phyloP scores from a whole-genome alignment of 768 basidiomycete genomes.

The Hericium alpestre region DNA sequence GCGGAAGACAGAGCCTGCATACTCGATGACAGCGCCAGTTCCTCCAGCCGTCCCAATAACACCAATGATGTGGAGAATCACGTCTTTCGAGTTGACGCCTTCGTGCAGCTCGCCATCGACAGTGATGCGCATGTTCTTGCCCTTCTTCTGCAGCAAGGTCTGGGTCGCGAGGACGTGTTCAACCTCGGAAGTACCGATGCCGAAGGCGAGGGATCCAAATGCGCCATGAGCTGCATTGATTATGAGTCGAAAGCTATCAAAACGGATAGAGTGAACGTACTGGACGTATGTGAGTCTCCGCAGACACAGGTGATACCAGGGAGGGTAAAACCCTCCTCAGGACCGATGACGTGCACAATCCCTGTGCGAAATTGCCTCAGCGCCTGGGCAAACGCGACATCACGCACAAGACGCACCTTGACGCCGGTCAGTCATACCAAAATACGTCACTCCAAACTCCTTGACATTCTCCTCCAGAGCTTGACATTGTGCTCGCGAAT shows the following conservation, averaged over 20 bases:
- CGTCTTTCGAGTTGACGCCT: slow-evolving; percentile 54
- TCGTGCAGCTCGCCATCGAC: slow-evolving; percentile 46
- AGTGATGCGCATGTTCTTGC: slow-evolving; percentile 56
- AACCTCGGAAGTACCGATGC: slow-evolving; percentile 60
- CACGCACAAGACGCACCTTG: slow-evolving; percentile 33
- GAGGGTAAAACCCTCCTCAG: slow-evolving; percentile 56
- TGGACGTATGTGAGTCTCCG: slow-evolving; percentile 59
- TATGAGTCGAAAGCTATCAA: background rate
- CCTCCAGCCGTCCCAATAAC: slow-evolving; percentile 56
- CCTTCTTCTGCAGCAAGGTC: slow-evolving; percentile 49
- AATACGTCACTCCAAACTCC: slow-evolving; percentile 56
- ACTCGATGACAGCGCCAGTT: slow-evolving; percentile 56
- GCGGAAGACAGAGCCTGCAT: slow-evolving; percentile 45
- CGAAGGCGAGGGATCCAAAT: slow-evolving; percentile 58
- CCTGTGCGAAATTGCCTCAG: slow-evolving; percentile 18
- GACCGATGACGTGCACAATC: slow-evolving; percentile 54
- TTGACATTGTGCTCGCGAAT: slow-evolving; percentile 45
- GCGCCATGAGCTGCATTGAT: slow-evolving; percentile 42
- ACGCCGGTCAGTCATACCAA: slow-evolving; percentile 55
- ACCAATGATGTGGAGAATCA: slow-evolving; percentile 56
- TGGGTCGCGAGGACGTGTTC: slow-evolving; percentile 63
- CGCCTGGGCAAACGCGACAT: background rate
- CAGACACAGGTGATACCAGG: slow-evolving; percentile 44
- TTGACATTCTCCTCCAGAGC: slow-evolving; percentile 58
- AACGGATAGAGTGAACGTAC: slow-evolving; percentile 20